phyloP scores from a whole-genome alignment of 331 rosid species.

The Pyrus hybrid region DNA sequence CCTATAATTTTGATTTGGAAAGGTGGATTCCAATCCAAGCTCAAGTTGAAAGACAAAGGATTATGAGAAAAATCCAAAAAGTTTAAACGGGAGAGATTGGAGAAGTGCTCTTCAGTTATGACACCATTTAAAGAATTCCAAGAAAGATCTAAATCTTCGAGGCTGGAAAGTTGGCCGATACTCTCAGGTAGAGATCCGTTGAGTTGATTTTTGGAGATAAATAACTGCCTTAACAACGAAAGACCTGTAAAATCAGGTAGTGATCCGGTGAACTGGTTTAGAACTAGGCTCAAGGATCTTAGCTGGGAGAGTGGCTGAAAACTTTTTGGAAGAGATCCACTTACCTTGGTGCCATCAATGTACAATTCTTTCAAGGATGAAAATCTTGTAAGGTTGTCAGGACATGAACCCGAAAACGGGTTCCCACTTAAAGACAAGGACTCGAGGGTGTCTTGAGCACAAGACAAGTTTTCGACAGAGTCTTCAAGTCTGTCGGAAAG shows the following conservation, averaged over 20 bases:
- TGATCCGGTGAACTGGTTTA: conserved; percentile 15
- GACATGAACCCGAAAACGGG: no score
- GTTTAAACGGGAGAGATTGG: neutral
- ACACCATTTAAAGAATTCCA: conserved; percentile 22
- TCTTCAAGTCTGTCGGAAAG: conserved; percentile 4
- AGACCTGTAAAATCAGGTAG: conserved; percentile 11
- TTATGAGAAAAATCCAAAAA: no score
- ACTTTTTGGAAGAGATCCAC: conserved; percentile 17
- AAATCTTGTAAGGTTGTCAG: no score
- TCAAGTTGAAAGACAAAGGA: conserved; percentile 26
- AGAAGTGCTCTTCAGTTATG: conserved; percentile 17
- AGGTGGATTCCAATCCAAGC: conserved; percentile 28
- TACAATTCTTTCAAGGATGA: no score
- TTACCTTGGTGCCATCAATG: no score
- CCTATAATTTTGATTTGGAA: neutral
- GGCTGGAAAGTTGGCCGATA: conserved; percentile 12
- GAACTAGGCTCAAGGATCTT: conserved; percentile 1
- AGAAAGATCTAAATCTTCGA: neutral
- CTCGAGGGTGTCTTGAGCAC: neutral
- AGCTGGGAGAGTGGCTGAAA: conserved; percentile 15
- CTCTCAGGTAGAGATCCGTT: conserved; percentile 13
- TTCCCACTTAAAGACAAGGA: neutral
- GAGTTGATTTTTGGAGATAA: conserved; percentile 12
- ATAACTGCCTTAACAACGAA: neutral
- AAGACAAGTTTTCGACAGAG: conserved; percentile 12